phyloP scores from a whole-genome alignment of 495 filamentous ascomycete genomes.

The Lasiosphaeria ovina region DNA sequence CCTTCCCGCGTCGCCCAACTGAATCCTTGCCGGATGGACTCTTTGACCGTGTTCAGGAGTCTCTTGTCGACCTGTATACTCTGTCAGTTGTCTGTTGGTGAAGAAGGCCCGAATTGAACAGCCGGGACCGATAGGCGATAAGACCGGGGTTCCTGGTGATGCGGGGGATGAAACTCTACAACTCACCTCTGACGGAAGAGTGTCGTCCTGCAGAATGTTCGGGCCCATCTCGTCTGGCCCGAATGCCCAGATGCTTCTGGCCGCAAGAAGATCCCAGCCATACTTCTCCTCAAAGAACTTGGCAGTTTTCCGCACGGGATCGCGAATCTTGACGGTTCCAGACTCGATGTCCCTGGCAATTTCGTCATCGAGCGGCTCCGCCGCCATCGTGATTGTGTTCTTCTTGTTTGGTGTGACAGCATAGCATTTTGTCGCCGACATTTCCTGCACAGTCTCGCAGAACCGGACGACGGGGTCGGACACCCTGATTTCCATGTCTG shows the following conservation, averaged over 20 bases:
- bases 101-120: constrained; percentile 18
- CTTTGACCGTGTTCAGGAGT: constrained; percentile 78
- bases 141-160: constrained; percentile 2
- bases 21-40: constrained; percentile 92
- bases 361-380: constrained; percentile 89
- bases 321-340: constrained; percentile 85
- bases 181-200: constrained; percentile 73
- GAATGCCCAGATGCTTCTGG: constrained; percentile 97
- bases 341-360: constrained; percentile 95
- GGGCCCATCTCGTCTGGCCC: constrained; percentile 93
- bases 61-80: constrained; percentile 74
- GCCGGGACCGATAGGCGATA: constrained; percentile 6
- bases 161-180: constrained; percentile 23
- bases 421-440: constrained; percentile 96
- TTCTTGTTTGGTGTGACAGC: constrained; percentile 97
- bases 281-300: constrained; percentile 98
- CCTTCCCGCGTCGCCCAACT: constrained; percentile 94
- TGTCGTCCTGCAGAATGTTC: constrained; percentile 97
- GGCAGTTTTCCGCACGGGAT: constrained; percentile 87
- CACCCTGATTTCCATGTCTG: constrained; percentile 99
- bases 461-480: constrained; percentile 97
- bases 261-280: constrained; percentile 92
- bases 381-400: constrained; percentile 98
- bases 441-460: constrained; percentile 97
- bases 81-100: constrained; percentile 16